Evolutionary conservation across 2,329 filamentous ascomycete species (phyloP), one percentile per base, ranked within the genome.

Genomic region (Ophiostoma sp.): DNA sequence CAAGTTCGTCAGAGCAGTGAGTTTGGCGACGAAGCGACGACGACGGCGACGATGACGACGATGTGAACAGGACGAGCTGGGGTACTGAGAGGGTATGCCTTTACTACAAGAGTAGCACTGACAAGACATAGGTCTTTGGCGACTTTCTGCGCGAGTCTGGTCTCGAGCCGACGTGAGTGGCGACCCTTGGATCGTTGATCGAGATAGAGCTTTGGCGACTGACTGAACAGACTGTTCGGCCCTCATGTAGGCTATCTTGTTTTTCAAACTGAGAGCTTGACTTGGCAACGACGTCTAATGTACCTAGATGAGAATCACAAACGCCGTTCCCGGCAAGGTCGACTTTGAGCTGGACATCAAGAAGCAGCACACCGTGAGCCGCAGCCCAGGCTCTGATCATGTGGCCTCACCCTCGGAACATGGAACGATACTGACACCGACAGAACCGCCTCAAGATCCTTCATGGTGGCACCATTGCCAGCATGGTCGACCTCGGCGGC

Each of bases 61-160:
- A 55, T 18, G 2, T 18, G 49, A 55, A 18, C 3, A 55, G 18
- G 49, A 55, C 4, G 49, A 9, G 18, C 8, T 36, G 9, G 55
- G 12, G 6, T 4, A 1, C 55, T 14, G 11, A 11, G 18, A 38
- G 5, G 45, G 8, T 12, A 44, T 5, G 47, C 27, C 6, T 5
- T 16, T 7, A 9, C 6, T 36, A 58, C 5, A 58, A 9, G 12
- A 12, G 36, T 6, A 14, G 2, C 36, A 58, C 58, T 62, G 8
- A 63, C 14, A 12, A 7, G 9, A 3, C 9, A 12, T 40, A 95
- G 92, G 92, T 96, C 64, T 85, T 92, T 82, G 89, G 90, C 76
- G 93, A 91, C 1, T 97, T 97, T 78, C 87, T 91, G 80, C 85
- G 86, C 72, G 90, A 92, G 72, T 97, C 93, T 5, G 93, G 93